Percentiles rank a stretch among this genome's conserved stretches.
Conservation (phyloP, 2,329 filamentous ascomycete species). For the Aspergillus clavatus region DNA sequence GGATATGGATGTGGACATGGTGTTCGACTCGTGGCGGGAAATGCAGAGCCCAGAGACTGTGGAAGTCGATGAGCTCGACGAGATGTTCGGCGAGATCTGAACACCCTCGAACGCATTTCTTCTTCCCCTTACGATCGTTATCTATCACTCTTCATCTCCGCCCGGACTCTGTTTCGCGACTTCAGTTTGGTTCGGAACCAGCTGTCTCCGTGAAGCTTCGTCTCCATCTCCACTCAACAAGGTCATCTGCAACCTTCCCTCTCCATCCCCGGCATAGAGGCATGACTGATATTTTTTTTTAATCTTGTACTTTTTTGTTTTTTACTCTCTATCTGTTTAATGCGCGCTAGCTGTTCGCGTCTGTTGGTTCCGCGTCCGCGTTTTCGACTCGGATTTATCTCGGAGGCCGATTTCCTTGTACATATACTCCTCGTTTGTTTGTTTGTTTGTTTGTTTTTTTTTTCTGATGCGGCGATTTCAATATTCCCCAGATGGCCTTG, state of each 20-base stretch:
- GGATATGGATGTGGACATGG: constrained; percentile 34
- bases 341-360: constrained; percentile 3
- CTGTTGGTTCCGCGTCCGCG: constrained; percentile 5
- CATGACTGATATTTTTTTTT: constrained; percentile 5
- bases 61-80: constrained; percentile 88
- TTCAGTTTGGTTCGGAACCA: no score
- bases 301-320: constrained; percentile 14
- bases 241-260: background rate
- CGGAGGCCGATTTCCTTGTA: constrained; percentile 11
- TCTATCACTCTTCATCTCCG: no score
- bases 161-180: no score
- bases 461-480: constrained; percentile 2
- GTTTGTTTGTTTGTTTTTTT: no score
- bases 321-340: constrained; percentile 17
- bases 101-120: background rate
- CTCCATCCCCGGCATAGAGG: constrained; percentile 3
- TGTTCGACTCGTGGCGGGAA: constrained; percentile 54
- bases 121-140: background rate
- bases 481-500: constrained; percentile 16
- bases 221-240: constrained; percentile 7
- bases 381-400: background rate
- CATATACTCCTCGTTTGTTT: constrained; percentile 14
- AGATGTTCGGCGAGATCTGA: constrained; percentile 72
- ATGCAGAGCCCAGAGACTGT: constrained; percentile 76
- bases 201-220: no score